These are phyloP conservation scores for Orbilia javanica DNA, from an alignment of 2,329 filamentous ascomycete genomes.

Conservation along the genomic window DNA sequence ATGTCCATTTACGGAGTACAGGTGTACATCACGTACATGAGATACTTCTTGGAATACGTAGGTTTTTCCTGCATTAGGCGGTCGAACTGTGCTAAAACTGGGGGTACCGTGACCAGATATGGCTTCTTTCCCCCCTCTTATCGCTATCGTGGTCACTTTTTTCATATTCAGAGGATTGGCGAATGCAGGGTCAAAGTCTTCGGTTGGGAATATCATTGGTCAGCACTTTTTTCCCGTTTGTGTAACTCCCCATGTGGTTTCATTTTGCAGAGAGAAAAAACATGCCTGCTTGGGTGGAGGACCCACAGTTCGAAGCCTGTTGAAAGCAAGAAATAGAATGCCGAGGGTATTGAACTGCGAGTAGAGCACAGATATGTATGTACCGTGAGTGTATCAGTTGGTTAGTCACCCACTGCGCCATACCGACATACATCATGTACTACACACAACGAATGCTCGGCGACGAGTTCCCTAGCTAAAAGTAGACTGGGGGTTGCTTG, in stretches of 20 bases:
- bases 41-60: conserved; percentile 20
- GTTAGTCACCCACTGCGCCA: conserved; percentile 49
- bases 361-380: no score
- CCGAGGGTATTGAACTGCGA: conserved; percentile 18
- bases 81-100: no score
- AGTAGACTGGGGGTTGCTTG: conserved; percentile 23
- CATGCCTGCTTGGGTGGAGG: neutral
- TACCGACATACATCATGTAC: neutral
- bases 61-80: conserved; percentile 47
- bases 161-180: conserved; percentile 41
- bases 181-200: conserved; percentile 35
- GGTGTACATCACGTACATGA: neutral
- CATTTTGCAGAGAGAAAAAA: conserved; percentile 13
- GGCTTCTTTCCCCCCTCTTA: conserved; percentile 6
- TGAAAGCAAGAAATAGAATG: conserved; percentile 1
- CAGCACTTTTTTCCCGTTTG: conserved; percentile 46
- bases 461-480: conserved; percentile 46
- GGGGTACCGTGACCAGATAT: conserved; percentile 30
- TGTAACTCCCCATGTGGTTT: conserved; percentile 57
- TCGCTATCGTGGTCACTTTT: conserved; percentile 42
- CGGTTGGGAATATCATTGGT: conserved; percentile 36
- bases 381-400: neutral
- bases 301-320: conserved; percentile 3
- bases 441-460: no score
- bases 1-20: neutral